These are phyloP conservation scores for Colletotrichum spaethianum DNA, from an alignment of 2,329 filamentous ascomycete species.

Conservation along the genomic window DNA sequence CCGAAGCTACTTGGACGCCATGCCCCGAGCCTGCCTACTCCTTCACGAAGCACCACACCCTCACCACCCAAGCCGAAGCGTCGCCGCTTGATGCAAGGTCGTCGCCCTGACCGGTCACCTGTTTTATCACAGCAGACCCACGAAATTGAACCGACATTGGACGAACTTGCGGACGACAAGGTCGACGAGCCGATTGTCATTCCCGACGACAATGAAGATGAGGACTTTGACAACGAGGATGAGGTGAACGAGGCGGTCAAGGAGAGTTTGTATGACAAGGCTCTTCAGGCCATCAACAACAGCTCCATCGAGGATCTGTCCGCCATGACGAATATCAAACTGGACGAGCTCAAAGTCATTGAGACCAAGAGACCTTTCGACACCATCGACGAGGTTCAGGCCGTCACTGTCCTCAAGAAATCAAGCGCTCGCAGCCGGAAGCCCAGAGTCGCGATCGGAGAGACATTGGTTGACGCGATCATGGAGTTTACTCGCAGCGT, in stretches of 20 bases:
- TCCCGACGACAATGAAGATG: slow-evolving; percentile 58
- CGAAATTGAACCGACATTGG: slow-evolving; percentile 46
- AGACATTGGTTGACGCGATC: slow-evolving; percentile 66
- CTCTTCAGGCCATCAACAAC: slow-evolving; percentile 87
- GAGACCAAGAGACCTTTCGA: slow-evolving; percentile 82
- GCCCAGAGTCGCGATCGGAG: slow-evolving; percentile 64
- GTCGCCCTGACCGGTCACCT: slow-evolving; percentile 45
- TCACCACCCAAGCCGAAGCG: slow-evolving; percentile 48
- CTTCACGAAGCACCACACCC: slow-evolving; percentile 43
- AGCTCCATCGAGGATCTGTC: slow-evolving; percentile 82
- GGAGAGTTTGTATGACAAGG: slow-evolving; percentile 55
- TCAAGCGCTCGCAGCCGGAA: slow-evolving; percentile 57
- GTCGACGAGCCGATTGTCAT: slow-evolving; percentile 47
- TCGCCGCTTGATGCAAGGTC: slow-evolving; percentile 54
- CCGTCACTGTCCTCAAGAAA: slow-evolving; percentile 70
- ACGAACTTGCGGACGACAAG: slow-evolving; percentile 48
- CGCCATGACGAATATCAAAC: slow-evolving; percentile 83
- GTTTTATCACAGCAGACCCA: slow-evolving; percentile 42
- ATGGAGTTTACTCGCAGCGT: slow-evolving; percentile 85
- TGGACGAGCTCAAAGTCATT: slow-evolving; percentile 78
- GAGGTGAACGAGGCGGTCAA: slow-evolving; percentile 39
- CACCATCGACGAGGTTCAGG: slow-evolving; percentile 75
- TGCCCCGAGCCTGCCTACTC: slow-evolving; percentile 33
- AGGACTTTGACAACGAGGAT: slow-evolving; percentile 52
- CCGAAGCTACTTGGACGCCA: slow-evolving; percentile 42